phyloP scores from a whole-genome alignment of 345 rosid species.

The Brassica cretica region DNA sequence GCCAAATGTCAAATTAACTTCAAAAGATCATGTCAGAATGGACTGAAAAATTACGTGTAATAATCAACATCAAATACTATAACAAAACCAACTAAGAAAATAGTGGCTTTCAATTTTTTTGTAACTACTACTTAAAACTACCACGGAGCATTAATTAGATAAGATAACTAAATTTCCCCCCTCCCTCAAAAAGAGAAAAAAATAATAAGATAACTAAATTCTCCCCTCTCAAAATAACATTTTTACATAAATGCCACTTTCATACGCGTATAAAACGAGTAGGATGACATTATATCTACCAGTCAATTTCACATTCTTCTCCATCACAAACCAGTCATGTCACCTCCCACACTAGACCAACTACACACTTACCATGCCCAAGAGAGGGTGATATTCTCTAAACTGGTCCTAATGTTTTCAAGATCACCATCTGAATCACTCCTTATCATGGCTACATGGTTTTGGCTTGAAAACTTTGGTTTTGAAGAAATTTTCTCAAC shows the following conservation, averaged over 20 bases:
- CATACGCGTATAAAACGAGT: not conserved
- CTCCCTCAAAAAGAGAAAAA: too few species aligned
- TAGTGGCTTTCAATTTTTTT: not conserved
- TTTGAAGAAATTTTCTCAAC: too few species aligned
- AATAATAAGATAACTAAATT: too few species aligned
- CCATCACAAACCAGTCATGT: slow-evolving; percentile 4
- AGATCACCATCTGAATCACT: slow-evolving; percentile 42
- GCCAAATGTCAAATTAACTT: not conserved
- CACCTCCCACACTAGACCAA: slow-evolving; percentile 21
- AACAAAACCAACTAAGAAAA: not conserved
- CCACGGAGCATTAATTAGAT: not conserved
- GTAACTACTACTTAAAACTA: slow-evolving; percentile 4
- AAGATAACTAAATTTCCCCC: not conserved
- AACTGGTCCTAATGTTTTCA: slow-evolving; percentile 31
- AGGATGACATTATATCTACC: not conserved
- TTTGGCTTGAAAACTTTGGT: slow-evolving; percentile 13
- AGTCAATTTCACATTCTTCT: not conserved
- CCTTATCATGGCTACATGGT: slow-evolving; percentile 49
- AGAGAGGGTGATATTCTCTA: slow-evolving; percentile 45
- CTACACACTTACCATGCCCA: slow-evolving; percentile 38
- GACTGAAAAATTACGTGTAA: not conserved
- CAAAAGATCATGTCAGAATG: slow-evolving; percentile 3
- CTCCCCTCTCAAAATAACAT: not conserved
- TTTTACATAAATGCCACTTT: not conserved
- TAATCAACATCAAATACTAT: not conserved